phyloP scores from a whole-genome alignment of 2,329 filamentous ascomycete genomes.

The Paradendryphiella salina region DNA sequence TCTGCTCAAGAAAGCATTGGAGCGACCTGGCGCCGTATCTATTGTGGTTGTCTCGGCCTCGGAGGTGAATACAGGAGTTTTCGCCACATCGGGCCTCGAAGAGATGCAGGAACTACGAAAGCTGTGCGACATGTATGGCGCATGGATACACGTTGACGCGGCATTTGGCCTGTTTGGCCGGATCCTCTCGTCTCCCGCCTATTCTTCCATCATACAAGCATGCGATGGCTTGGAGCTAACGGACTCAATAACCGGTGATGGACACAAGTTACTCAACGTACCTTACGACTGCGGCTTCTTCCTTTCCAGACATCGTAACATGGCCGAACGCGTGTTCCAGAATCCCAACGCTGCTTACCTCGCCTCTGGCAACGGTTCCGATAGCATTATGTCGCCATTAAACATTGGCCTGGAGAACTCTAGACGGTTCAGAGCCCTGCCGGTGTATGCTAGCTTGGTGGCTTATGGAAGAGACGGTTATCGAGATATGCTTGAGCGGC shows the following conservation, averaged over 20 bases:
- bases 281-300: conserved; percentile 94
- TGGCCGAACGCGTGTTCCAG: conserved; percentile 10
- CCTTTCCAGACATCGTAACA: conserved; percentile 61
- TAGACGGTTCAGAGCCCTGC: conserved; percentile 85
- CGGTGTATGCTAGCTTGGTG: conserved; percentile 78
- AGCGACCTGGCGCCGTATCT: conserved; percentile 60
- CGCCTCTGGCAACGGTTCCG: conserved; percentile 45
- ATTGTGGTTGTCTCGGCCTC: conserved; percentile 82
- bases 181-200: conserved; percentile 63
- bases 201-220: conserved; percentile 57
- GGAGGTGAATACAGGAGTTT: conserved; percentile 88
- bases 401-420: conserved; percentile 92
- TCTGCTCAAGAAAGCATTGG: conserved; percentile 64
- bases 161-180: conserved; percentile 86
- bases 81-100: conserved; percentile 62
- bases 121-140: conserved; percentile 71
- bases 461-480: conserved; percentile 75
- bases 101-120: conserved; percentile 66
- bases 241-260: conserved; percentile 85
- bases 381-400: conserved; percentile 72
- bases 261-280: conserved; percentile 91
- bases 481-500: conserved; percentile 68
- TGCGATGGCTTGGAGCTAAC: conserved; percentile 73
- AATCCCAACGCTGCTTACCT: conserved; percentile 90
- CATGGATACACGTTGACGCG: conserved; percentile 90